Percentiles rank a stretch among this genome's conserved stretches.
phyloP scores from a whole-genome alignment of 2,329 filamentous ascomycete genomes.

The Alternaria ventricosa region DNA sequence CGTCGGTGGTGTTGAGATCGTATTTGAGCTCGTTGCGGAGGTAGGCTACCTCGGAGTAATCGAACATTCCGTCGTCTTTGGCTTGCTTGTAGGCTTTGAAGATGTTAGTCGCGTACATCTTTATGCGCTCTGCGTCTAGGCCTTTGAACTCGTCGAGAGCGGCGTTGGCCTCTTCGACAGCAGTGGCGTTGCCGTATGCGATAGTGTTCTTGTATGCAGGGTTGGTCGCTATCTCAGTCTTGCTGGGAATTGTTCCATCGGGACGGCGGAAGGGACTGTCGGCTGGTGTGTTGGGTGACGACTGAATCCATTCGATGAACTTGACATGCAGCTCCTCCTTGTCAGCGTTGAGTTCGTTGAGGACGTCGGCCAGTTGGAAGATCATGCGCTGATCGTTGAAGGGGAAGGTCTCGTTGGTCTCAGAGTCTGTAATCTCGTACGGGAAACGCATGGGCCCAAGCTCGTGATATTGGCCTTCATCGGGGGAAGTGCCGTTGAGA shows the following conservation, averaged over 20 bases:
- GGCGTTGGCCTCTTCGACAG: constrained; percentile 17
- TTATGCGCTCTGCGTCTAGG: constrained; percentile 8
- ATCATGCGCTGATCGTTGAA: constrained; percentile 67
- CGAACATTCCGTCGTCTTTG: constrained; percentile 60
- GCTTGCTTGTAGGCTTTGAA: constrained; percentile 60
- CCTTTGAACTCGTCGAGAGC: constrained; percentile 22
- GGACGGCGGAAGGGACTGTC: constrained; percentile 19
- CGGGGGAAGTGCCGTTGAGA: constrained; percentile 61
- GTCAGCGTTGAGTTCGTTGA: constrained; percentile 65
- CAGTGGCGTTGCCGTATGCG: constrained; percentile 17
- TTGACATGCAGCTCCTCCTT: constrained; percentile 54
- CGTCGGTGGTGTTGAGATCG: constrained; percentile 60
- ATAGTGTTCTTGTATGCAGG: constrained; percentile 1
- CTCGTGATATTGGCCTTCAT: constrained; percentile 69
- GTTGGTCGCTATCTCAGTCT: constrained; percentile 17
- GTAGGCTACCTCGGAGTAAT: constrained; percentile 68
- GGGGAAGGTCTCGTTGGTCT: constrained; percentile 59
- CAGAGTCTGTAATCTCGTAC: constrained; percentile 52
- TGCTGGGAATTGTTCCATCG: constrained; percentile 19
- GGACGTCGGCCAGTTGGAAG: constrained; percentile 63
- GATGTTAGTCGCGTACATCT: constrained; percentile 52
- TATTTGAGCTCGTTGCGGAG: constrained; percentile 51
- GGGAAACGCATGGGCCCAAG: constrained; percentile 69
- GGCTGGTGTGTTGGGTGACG: constrained; percentile 58
- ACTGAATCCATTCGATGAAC: constrained; percentile 67